Percentiles rank a stretch among this genome's conserved stretches.
phyloP scores from a whole-genome alignment of 2,329 filamentous ascomycete species.

The Ceratocystis variospora region DNA sequence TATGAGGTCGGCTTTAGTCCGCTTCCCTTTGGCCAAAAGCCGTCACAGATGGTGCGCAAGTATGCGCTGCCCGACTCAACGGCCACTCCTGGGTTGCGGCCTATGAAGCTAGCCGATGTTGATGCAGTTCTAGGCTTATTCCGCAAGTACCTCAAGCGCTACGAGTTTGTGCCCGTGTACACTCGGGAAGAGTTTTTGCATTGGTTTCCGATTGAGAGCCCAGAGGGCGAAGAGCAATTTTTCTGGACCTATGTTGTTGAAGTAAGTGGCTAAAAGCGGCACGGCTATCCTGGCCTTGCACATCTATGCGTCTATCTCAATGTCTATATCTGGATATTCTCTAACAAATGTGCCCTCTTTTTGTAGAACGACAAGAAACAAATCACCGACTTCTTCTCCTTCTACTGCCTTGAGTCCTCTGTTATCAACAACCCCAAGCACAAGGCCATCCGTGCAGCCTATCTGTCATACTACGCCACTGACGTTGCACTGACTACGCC shows the following conservation, averaged over 20 bases:
- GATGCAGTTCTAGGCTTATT: constrained; percentile 62
- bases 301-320: background rate
- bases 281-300: background rate
- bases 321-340: background rate
- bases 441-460: constrained; percentile 71
- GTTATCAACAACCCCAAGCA: constrained; percentile 73
- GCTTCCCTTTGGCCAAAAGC: constrained; percentile 69
- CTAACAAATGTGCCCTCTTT: constrained; percentile 10
- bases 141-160: constrained; percentile 62
- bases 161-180: constrained; percentile 74
- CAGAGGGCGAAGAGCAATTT: constrained; percentile 60
- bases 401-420: constrained; percentile 87
- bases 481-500: constrained; percentile 56
- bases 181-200: constrained; percentile 69
- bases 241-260: constrained; percentile 92
- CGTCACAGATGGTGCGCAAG: constrained; percentile 69
- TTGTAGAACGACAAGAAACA: constrained; percentile 48
- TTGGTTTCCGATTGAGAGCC: constrained; percentile 57
- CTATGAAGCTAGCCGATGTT: constrained; percentile 67
- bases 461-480: constrained; percentile 93
- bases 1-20: constrained; percentile 91
- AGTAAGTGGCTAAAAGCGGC: constrained; percentile 29
- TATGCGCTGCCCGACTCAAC: constrained; percentile 70
- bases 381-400: constrained; percentile 94
- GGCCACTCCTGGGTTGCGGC: constrained; percentile 58